Conservation (phyloP, 2,329 filamentous ascomycete species). For the Stagonosporopsis tanaceti region DNA sequence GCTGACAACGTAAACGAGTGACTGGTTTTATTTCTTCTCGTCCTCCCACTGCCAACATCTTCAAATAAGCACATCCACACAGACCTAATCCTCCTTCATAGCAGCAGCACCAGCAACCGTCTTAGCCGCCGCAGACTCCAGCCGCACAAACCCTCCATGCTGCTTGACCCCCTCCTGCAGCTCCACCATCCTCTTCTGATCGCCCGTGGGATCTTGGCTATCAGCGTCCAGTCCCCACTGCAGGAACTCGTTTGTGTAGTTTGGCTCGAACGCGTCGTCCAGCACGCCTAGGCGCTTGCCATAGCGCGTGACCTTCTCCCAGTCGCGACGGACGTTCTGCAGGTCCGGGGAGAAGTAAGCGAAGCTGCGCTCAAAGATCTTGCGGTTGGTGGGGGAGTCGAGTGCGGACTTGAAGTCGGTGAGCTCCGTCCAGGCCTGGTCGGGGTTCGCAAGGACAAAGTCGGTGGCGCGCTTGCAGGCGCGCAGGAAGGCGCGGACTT, state of each 20-base stretch:
- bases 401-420: constrained; percentile 76
- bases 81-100: constrained; percentile 6
- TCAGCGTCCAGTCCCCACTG: constrained; percentile 71
- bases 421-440: constrained; percentile 72
- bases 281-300: constrained; percentile 76
- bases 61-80: not conserved
- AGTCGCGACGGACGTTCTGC: constrained; percentile 78
- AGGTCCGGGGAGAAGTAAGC: constrained; percentile 78
- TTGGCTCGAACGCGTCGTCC: constrained; percentile 68
- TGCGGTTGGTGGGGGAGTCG: constrained; percentile 72
- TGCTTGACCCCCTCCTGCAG: constrained; percentile 72
- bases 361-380: constrained; percentile 81
- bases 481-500: constrained; percentile 72
- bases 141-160: constrained; percentile 67
- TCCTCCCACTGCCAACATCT: not conserved
- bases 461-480: constrained; percentile 80
- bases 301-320: constrained; percentile 79
- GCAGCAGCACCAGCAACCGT: constrained; percentile 29
- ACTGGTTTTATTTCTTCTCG: constrained; percentile 3
- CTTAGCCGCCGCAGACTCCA: constrained; percentile 20
- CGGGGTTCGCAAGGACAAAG: constrained; percentile 70
- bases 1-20: constrained; percentile 1
- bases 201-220: constrained; percentile 71
- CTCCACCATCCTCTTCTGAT: constrained; percentile 77
- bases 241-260: constrained; percentile 78